phyloP scores from a whole-genome alignment of 768 basidiomycete species.

The Sistotremastrum suecicum region DNA sequence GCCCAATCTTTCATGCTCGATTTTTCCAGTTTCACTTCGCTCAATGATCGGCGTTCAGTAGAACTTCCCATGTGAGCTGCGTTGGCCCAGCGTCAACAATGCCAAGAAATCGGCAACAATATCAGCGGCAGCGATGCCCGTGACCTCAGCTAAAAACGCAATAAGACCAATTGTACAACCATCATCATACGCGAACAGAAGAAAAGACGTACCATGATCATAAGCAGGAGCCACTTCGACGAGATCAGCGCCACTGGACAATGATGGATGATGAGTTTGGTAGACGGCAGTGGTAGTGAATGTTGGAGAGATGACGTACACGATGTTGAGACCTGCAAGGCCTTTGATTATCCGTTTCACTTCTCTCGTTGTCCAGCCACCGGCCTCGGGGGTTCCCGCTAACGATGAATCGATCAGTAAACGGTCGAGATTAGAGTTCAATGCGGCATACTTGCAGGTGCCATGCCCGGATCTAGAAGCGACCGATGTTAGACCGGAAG shows the following conservation, averaged over 20 bases:
- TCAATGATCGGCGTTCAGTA: too few species aligned
- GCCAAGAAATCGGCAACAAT: conserved; percentile 56
- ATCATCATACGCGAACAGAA: neutral
- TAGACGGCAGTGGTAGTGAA: too few species aligned
- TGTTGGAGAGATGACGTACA: conserved; percentile 1
- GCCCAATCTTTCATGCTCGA: too few species aligned
- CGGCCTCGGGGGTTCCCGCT: conserved; percentile 20
- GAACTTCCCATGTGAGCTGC: too few species aligned
- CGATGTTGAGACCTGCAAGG: conserved; percentile 20
- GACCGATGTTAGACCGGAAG: too few species aligned
- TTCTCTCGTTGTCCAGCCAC: conserved; percentile 20
- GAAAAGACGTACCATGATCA: conserved; percentile 37
- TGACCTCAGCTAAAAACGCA: conserved; percentile 40
- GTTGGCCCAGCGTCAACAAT: conserved; percentile 34
- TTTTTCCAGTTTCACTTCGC: too few species aligned
- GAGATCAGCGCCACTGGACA: conserved; percentile 15
- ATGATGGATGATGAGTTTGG: too few species aligned
- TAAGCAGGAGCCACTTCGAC: conserved; percentile 31
- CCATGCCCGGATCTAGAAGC: conserved; percentile 9
- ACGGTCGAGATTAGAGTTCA: neutral
- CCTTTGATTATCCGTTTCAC: conserved; percentile 24
- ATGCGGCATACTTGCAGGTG: conserved; percentile 8
- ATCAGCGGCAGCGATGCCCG: conserved; percentile 54
- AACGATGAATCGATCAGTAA: neutral
- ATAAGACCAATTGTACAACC: neutral